These are phyloP conservation scores for Neopestalotiopsis rosae DNA, from an alignment of 2,329 filamentous ascomycete species.

Conservation along the genomic window DNA sequence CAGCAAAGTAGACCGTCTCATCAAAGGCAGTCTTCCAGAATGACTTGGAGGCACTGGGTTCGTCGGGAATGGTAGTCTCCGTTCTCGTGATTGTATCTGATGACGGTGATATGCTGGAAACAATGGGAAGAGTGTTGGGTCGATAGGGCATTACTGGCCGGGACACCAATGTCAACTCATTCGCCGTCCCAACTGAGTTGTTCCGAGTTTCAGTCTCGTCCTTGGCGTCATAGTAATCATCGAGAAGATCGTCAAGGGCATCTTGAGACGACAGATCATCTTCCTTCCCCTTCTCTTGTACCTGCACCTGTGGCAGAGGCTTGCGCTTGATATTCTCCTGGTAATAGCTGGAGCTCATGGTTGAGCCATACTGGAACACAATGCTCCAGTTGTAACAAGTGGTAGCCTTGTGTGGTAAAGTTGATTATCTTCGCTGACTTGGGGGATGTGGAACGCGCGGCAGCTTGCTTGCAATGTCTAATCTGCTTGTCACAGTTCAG, in stretches of 20 bases:
- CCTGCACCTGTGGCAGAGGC: background rate
- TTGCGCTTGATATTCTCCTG: conserved; percentile 7
- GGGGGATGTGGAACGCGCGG: too few species aligned
- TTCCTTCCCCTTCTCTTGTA: background rate
- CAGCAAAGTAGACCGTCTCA: conserved; percentile 69
- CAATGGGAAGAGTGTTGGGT: conserved; percentile 13
- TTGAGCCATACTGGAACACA: background rate
- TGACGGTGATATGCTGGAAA: background rate
- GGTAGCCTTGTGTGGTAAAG: background rate
- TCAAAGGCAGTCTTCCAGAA: conserved; percentile 55
- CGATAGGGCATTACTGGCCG: conserved; percentile 15
- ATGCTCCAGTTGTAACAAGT: background rate
- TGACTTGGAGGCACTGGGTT: conserved; percentile 23
- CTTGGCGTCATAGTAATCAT: conserved; percentile 10
- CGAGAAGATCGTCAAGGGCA: conserved; percentile 18
- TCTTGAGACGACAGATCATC: background rate
- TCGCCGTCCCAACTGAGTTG: background rate
- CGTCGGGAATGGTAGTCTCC: background rate
- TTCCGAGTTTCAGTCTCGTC: background rate
- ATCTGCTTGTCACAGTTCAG: too few species aligned
- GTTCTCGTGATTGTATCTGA: background rate
- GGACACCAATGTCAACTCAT: background rate
- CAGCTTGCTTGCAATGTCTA: too few species aligned
- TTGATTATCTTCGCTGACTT: too few species aligned
- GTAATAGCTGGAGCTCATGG: background rate